Percentiles rank a stretch among this genome's conserved stretches.
phyloP scores from a whole-genome alignment of 768 basidiomycete genomes.

The Amanita muscaria region DNA sequence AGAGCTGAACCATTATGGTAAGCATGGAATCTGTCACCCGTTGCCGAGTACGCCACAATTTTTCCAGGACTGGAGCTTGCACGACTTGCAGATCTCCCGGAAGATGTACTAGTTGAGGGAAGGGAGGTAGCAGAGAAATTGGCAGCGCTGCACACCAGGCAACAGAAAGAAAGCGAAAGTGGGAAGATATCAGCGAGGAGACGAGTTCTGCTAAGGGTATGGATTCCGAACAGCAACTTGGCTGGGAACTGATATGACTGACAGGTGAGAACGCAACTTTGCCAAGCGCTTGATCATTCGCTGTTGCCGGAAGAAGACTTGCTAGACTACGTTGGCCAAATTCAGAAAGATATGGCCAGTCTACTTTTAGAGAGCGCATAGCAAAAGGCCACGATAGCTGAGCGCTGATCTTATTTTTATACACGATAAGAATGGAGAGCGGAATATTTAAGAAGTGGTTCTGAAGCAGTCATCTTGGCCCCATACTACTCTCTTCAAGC shows the following conservation, averaged over 20 bases:
- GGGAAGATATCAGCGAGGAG: constrained; percentile 51
- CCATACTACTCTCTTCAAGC: neutral
- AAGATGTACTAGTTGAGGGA: constrained; percentile 56
- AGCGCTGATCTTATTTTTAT: too few species aligned
- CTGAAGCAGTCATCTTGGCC: too few species aligned
- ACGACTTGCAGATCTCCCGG: constrained; percentile 76
- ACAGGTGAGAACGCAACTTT: constrained; percentile 7
- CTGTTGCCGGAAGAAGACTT: constrained; percentile 7
- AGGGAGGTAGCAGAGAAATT: constrained; percentile 53
- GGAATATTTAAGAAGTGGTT: too few species aligned
- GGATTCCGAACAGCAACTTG: neutral
- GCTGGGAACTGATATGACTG: constrained; percentile 1
- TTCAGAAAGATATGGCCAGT: constrained; percentile 4
- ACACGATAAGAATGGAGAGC: neutral
- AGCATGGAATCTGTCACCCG: constrained; percentile 6
- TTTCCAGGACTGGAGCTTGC: constrained; percentile 81
- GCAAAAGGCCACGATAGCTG: neutral
- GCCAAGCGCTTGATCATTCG: constrained; percentile 6
- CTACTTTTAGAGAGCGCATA: neutral
- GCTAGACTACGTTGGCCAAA: constrained; percentile 3
- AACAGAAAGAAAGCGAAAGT: constrained; percentile 55
- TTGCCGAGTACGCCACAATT: neutral
- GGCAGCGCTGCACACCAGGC: constrained; percentile 43
- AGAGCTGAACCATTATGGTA: constrained; percentile 67
- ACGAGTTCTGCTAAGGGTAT: constrained; percentile 62